Conservation (phyloP, 208 protist genomes). For the Leishmania major region DNA sequence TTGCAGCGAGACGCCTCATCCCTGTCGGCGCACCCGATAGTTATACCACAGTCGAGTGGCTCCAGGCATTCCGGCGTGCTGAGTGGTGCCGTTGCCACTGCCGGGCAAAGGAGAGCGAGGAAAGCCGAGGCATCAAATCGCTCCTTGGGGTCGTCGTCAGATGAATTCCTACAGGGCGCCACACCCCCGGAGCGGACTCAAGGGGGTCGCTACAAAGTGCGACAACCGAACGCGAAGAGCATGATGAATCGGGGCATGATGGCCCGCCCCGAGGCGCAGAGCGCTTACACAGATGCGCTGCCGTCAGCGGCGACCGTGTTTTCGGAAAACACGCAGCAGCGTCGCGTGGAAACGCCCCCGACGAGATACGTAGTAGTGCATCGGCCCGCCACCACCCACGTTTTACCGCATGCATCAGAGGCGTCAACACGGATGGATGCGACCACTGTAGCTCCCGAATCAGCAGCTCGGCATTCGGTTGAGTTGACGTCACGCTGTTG, state of each 20-base stretch:
- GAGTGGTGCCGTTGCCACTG: neutral
- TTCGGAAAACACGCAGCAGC: neutral
- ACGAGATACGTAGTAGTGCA: conserved; percentile 20
- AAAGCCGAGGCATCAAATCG: neutral
- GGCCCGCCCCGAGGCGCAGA: neutral
- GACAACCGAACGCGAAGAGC: neutral
- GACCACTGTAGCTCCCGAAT: neutral
- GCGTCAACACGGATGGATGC: neutral
- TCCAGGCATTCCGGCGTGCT: neutral
- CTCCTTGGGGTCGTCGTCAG: neutral
- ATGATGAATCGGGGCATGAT: neutral
- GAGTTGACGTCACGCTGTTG: neutral
- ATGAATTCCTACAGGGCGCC: neutral
- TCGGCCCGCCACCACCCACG: conserved; percentile 9
- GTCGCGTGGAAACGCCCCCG: neutral
- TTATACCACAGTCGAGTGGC: neutral
- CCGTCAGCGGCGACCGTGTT: neutral
- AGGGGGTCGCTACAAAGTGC: neutral
- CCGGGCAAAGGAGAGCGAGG: neutral
- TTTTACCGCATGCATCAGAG: neutral
- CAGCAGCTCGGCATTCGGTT: neutral
- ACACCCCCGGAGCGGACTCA: neutral
- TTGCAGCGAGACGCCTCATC: neutral
- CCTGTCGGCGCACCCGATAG: neutral
- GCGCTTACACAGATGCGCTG: neutral